Conservation (phyloP, 805 yeast genomes). For the Ogataea henricii region DNA sequence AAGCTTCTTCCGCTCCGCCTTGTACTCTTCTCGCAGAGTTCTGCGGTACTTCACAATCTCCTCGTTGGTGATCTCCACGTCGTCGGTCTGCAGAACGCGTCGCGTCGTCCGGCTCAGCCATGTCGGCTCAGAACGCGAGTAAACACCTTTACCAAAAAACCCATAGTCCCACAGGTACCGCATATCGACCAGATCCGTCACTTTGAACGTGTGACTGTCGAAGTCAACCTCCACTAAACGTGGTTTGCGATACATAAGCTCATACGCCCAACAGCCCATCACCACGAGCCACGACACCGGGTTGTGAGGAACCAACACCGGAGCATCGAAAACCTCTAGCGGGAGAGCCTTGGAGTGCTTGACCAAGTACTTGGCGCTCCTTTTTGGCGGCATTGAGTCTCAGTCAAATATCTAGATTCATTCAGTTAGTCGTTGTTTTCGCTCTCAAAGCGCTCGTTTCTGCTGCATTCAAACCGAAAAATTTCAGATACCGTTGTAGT, state of each 20-base stretch:
- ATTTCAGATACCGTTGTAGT: conserved; percentile 43
- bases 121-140: conserved; percentile 90
- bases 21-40: conserved; percentile 69
- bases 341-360: conserved; percentile 41
- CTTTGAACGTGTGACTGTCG: conserved; percentile 37
- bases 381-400: conserved; percentile 16
- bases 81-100: conserved; percentile 40
- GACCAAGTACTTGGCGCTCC: conserved; percentile 7
- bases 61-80: conserved; percentile 53
- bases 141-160: conserved; percentile 89
- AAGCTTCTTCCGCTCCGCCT: conserved; percentile 60
- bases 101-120: conserved; percentile 73
- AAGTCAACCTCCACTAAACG: conserved; percentile 11
- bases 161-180: conserved; percentile 75
- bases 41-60: conserved; percentile 77
- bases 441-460: too few relatives aligned
- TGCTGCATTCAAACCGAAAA: too few relatives aligned
- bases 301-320: conserved; percentile 44
- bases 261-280: conserved; percentile 29
- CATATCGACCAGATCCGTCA: conserved; percentile 50
- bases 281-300: conserved; percentile 48
- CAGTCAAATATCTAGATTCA: conserved; percentile 12
- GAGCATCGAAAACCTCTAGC: conserved; percentile 37
- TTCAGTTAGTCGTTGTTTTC: too few relatives aligned
- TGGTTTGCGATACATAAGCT: conserved; percentile 1